Conservation (phyloP, 2,329 filamentous ascomycete species). For the Rutstroemia sp. region DNA sequence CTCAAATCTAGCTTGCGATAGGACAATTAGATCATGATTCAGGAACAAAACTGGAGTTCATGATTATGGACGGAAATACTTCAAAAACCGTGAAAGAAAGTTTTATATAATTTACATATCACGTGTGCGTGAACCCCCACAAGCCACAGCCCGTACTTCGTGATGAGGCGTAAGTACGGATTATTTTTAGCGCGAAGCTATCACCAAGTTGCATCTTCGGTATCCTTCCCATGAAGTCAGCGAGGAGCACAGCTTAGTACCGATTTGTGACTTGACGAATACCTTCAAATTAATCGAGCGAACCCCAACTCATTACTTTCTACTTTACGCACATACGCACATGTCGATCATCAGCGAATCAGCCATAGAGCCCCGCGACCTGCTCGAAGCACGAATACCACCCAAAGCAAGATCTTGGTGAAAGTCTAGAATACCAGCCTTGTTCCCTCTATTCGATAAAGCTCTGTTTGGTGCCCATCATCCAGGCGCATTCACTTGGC, state of each 20-base stretch:
- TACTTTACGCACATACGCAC: constrained; percentile 14
- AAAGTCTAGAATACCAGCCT: constrained; percentile 3
- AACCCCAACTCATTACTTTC: background rate
- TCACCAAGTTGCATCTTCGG: background rate
- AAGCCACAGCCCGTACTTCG: too few relatives aligned
- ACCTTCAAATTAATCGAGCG: background rate
- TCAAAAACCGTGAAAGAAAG: too few relatives aligned
- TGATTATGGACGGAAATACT: too few relatives aligned
- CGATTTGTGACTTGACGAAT: background rate
- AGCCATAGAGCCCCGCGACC: constrained; percentile 1
- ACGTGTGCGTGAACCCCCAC: background rate
- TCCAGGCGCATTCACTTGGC: constrained; percentile 34
- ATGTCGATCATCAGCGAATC: constrained; percentile 14
- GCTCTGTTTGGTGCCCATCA: background rate
- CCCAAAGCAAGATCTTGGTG: constrained; percentile 3
- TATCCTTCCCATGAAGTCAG: background rate
- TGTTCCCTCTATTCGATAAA: background rate
- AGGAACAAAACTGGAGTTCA: too few relatives aligned
- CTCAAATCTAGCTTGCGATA: too few relatives aligned
- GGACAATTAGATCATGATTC: too few relatives aligned
- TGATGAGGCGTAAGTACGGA: background rate
- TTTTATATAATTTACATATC: background rate
- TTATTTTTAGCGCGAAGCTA: constrained; percentile 7
- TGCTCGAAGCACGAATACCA: constrained; percentile 2
- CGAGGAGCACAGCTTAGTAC: background rate